phyloP scores from a whole-genome alignment of 2,329 filamentous ascomycete genomes.

The Fusarium sublunatum region DNA sequence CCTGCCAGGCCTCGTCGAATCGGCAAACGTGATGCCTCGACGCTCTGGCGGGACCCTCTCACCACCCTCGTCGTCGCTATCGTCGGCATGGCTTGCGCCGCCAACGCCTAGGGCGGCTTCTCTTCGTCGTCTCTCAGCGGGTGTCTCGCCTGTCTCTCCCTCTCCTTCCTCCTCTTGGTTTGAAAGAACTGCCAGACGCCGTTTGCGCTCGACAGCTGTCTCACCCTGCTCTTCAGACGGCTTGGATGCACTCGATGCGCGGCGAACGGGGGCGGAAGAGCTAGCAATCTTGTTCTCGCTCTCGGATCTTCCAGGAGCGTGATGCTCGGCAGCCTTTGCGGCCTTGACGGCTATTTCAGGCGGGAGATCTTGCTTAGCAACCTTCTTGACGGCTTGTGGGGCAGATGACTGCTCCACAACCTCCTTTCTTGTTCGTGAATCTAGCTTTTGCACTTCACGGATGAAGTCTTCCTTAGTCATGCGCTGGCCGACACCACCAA shows the following conservation, averaged over 20 bases:
- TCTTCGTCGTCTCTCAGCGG: conserved; percentile 77
- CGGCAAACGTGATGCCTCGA: conserved; percentile 72
- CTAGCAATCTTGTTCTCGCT: neutral
- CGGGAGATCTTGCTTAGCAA: conserved; percentile 57
- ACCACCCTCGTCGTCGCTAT: conserved; percentile 66
- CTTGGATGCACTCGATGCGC: conserved; percentile 15
- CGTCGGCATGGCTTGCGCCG: conserved; percentile 54
- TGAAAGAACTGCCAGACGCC: conserved; percentile 68
- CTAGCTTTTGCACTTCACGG: conserved; percentile 76
- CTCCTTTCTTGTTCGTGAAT: conserved; percentile 70
- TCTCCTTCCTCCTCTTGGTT: conserved; percentile 55
- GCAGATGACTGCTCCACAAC: conserved; percentile 64
- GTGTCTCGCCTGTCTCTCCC: conserved; percentile 69
- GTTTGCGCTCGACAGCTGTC: conserved; percentile 75
- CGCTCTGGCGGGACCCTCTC: conserved; percentile 63
- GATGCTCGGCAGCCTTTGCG: conserved; percentile 34
- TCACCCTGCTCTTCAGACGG: conserved; percentile 59
- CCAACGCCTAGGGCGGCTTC: conserved; percentile 77
- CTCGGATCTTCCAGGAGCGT: conserved; percentile 18
- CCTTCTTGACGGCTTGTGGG: conserved; percentile 60
- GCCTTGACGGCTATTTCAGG: conserved; percentile 35
- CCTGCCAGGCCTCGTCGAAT: conserved; percentile 49
- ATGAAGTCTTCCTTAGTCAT: conserved; percentile 88
- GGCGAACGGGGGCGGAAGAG: neutral
- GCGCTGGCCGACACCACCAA: conserved; percentile 75